phyloP scores from a whole-genome alignment of 345 rosid genomes.

The Dovyalis caffra region DNA sequence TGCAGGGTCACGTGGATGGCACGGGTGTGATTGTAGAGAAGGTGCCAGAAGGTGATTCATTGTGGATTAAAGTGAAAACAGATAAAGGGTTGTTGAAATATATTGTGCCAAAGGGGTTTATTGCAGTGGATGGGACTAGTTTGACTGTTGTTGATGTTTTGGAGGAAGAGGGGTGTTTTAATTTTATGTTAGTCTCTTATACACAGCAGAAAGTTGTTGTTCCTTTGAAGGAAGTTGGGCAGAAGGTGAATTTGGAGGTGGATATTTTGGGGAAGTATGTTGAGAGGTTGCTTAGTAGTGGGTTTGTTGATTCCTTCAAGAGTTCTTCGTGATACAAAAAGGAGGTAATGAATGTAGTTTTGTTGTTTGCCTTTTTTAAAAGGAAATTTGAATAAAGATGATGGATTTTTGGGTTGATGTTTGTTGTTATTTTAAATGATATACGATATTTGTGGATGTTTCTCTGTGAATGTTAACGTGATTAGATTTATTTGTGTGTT shows the following conservation, averaged over 20 bases:
- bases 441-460: background rate
- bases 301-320: constrained; percentile 49
- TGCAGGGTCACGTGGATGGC: constrained; percentile 94
- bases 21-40: constrained; percentile 70
- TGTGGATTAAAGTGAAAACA: constrained; percentile 81
- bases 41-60: constrained; percentile 66
- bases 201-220: constrained; percentile 78
- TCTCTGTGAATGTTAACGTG: background rate
- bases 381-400: background rate
- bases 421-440: background rate
- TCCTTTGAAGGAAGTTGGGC: constrained; percentile 66
- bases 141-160: constrained; percentile 85
- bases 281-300: constrained; percentile 73
- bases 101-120: constrained; percentile 81
- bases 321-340: constrained; percentile 7
- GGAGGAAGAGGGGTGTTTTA: constrained; percentile 72
- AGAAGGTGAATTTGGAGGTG: constrained; percentile 90
- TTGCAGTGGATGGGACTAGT: constrained; percentile 90
- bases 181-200: constrained; percentile 80
- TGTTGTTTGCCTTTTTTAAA: background rate
- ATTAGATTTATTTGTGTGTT: background rate
- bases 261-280: constrained; percentile 92
- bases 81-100: constrained; percentile 51
- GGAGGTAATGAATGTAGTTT: constrained; percentile 16
- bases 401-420: background rate